Conservation (phyloP, 2,329 filamentous ascomycete genomes). For the Aspergillus oerlinghausenensis region DNA sequence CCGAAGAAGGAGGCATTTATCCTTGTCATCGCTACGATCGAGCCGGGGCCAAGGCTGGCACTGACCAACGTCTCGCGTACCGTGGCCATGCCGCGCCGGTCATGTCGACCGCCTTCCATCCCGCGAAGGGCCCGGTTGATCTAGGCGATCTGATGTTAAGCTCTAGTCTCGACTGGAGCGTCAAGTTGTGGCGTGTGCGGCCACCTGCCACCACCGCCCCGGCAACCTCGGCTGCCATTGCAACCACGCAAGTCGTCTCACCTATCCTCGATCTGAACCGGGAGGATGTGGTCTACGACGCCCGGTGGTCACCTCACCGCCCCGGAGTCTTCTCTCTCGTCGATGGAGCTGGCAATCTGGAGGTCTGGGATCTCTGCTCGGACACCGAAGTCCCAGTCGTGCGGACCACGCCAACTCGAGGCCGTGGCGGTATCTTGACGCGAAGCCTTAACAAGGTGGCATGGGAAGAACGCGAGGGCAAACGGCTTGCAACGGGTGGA, state of each 20-base stretch:
- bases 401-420: constrained; percentile 65
- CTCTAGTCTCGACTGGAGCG: constrained; percentile 93
- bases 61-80: constrained; percentile 85
- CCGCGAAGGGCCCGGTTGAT: constrained; percentile 84
- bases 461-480: constrained; percentile 89
- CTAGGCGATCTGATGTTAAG: constrained; percentile 89
- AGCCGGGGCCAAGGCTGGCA: constrained; percentile 91
- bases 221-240: constrained; percentile 28
- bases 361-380: constrained; percentile 90
- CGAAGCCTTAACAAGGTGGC: constrained; percentile 90
- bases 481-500: constrained; percentile 80
- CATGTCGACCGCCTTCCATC: constrained; percentile 95
- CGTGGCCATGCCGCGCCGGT: constrained; percentile 87
- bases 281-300: constrained; percentile 96
- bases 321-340: constrained; percentile 93
- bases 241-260: constrained; percentile 50
- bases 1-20: constrained; percentile 93
- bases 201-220: constrained; percentile 40
- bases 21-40: constrained; percentile 96
- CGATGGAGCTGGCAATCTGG: constrained; percentile 84
- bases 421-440: constrained; percentile 62
- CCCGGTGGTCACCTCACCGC: constrained; percentile 88
- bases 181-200: constrained; percentile 93
- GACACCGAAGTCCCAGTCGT: constrained; percentile 90
- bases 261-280: constrained; percentile 86